phyloP scores from a whole-genome alignment of 441 rosid genomes.

The Lepidium campestre region DNA sequence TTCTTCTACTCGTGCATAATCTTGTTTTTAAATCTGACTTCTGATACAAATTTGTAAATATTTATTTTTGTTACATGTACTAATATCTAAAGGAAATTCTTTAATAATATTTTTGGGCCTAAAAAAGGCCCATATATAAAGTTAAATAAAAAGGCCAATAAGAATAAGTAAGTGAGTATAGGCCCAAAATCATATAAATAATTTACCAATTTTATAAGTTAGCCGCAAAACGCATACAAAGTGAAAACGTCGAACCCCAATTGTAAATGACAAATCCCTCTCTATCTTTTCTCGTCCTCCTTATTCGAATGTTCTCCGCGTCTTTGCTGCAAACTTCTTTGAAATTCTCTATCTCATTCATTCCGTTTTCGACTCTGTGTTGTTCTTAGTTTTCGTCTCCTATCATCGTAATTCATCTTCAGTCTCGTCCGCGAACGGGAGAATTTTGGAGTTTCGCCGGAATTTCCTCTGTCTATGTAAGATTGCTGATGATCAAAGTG shows the following conservation, averaged over 20 bases:
- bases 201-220: not conserved
- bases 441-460: constrained; percentile 9
- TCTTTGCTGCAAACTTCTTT: not conserved
- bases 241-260: constrained; percentile 8
- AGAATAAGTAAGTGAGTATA: not conserved
- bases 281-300: not conserved
- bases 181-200: not conserved
- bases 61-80: not conserved
- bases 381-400: not conserved
- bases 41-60: not conserved
- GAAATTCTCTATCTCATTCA: not conserved
- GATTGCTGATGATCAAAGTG: constrained; percentile 17
- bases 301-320: constrained; percentile 8
- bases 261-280: not conserved
- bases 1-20: not conserved
- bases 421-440: not conserved
- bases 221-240: not conserved
- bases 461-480: not conserved
- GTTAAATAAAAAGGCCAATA: not conserved
- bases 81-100: too few species aligned
- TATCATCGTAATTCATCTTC: not conserved
- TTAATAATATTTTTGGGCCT: not conserved
- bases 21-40: not conserved
- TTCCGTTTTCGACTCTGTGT: not conserved
- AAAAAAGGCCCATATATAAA: not conserved